These are phyloP conservation scores for Suillus fuscotomentosus DNA, from an alignment of 768 basidiomycete genomes.

Conservation along the genomic window DNA sequence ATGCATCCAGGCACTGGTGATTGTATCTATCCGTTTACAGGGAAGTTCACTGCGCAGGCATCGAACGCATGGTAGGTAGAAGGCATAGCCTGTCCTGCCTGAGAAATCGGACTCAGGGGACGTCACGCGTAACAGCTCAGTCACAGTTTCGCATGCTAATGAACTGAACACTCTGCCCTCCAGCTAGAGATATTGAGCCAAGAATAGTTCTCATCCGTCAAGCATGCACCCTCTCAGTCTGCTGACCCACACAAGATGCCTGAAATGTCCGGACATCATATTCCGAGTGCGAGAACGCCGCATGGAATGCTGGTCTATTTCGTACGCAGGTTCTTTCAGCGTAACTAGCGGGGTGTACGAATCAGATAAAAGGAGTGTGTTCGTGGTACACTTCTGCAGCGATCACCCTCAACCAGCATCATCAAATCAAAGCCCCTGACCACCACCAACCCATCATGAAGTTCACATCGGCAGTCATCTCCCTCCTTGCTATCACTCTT, in stretches of 20 bases:
- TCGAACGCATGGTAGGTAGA: background rate
- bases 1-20: background rate
- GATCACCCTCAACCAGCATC: background rate
- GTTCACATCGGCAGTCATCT: slow-evolving; percentile 11
- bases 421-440: background rate
- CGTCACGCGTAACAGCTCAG: background rate
- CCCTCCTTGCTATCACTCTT: slow-evolving; percentile 15
- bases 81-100: background rate
- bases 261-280: background rate
- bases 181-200: background rate
- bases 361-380: slow-evolving; percentile 15
- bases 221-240: slow-evolving; percentile 6
- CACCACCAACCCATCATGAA: slow-evolving; percentile 21
- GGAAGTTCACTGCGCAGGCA: background rate
- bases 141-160: background rate
- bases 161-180: background rate
- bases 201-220: slow-evolving; percentile 1
- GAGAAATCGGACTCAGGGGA: background rate
- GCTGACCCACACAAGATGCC: slow-evolving; percentile 2
- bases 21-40: background rate
- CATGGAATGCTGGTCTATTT: background rate
- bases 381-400: background rate
- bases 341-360: background rate
- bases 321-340: background rate
- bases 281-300: slow-evolving; percentile 6